Conservation (phyloP, 331 rosid genomes). For the Erythrophleum ivorense region DNA sequence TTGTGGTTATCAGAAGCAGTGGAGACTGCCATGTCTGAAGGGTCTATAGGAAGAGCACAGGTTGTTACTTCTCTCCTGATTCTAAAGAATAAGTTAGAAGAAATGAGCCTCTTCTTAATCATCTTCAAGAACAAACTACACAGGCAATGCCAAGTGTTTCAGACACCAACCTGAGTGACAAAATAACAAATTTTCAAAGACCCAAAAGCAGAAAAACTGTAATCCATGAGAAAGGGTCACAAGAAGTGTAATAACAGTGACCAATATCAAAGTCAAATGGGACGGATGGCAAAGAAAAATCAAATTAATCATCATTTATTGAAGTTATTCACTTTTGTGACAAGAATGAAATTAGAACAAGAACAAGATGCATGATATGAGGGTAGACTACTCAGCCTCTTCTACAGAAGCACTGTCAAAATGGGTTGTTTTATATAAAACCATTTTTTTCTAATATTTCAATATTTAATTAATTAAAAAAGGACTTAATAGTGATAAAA, state of each 20-base stretch:
- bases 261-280: neutral
- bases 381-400: neutral
- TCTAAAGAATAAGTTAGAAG: conserved; percentile 27
- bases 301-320: neutral
- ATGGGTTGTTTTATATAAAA: neutral
- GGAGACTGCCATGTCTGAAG: conserved; percentile 15
- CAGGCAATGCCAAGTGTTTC: neutral
- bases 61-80: conserved; percentile 38
- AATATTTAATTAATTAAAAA: neutral
- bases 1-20: conserved; percentile 37
- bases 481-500: neutral
- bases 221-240: neutral
- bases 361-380: neutral
- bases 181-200: neutral
- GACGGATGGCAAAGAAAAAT: neutral
- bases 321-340: neutral
- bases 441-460: neutral
- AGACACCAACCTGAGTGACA: neutral
- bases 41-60: conserved; percentile 42
- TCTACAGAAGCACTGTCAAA: neutral
- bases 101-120: conserved; percentile 35
- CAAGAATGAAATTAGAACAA: neutral
- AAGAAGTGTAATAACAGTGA: neutral
- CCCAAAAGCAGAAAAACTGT: neutral
- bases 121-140: conserved; percentile 8